Evolutionary conservation across 345 rosid species (phyloP).

Genomic region (Salix viminalis): DNA sequence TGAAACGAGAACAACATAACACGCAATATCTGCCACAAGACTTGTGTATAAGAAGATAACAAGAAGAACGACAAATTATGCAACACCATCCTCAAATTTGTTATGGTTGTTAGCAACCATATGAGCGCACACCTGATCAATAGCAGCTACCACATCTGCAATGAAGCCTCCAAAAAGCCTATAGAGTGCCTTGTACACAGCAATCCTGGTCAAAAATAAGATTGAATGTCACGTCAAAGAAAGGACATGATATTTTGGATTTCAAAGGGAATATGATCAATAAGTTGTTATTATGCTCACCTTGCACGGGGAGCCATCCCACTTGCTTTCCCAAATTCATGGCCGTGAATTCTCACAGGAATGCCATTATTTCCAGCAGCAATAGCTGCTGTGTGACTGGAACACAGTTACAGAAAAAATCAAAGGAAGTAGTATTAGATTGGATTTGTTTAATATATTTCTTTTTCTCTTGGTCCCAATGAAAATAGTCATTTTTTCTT

Average conservation of each 20-base stretch:
- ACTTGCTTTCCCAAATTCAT: slow-evolving; percentile 99
- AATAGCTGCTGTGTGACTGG: slow-evolving; percentile 96
- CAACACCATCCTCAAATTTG: background rate
- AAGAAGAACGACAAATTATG: background rate
- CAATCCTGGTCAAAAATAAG: slow-evolving; percentile 52
- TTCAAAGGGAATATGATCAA: background rate
- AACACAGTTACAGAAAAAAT: slow-evolving; percentile 14
- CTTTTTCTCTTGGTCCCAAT: background rate
- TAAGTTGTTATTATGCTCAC: slow-evolving; percentile 32
- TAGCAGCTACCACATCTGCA: slow-evolving; percentile 98
- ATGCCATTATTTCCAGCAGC: slow-evolving; percentile 99
- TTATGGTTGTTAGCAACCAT: background rate
- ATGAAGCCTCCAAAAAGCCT: slow-evolving; percentile 94
- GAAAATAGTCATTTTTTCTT: background rate
- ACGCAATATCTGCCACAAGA: background rate
- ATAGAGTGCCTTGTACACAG: slow-evolving; percentile 93
- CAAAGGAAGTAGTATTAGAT: slow-evolving; percentile 16
- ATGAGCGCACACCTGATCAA: slow-evolving; percentile 66
- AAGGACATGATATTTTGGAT: background rate
- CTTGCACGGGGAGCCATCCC: slow-evolving; percentile 99
- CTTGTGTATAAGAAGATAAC: background rate
- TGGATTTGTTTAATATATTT: background rate
- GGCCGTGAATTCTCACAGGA: slow-evolving; percentile 83
- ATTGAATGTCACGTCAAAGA: slow-evolving; percentile 1
- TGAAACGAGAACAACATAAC: background rate